A percentile compares a stretch with the other conserved stretches of the same genome.
Conservation (phyloP, 2,329 filamentous ascomycete genomes). For the Pyrenophora seminiperda region DNA sequence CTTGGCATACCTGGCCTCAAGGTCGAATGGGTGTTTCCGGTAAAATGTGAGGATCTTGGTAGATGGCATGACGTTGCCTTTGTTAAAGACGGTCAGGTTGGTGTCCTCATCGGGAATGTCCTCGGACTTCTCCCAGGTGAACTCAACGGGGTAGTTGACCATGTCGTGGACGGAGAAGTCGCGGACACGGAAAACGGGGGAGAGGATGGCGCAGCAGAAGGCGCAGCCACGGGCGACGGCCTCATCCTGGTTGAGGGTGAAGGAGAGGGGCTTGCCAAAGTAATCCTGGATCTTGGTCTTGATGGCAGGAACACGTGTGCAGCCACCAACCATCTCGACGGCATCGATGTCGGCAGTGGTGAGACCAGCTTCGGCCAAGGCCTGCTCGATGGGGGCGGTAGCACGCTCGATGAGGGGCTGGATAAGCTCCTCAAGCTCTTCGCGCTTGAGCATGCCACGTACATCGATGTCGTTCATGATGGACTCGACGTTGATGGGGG, state of each 20-base stretch:
- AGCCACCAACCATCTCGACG: slow-evolving; percentile 92
- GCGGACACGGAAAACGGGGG: slow-evolving; percentile 95
- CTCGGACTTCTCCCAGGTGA: slow-evolving; percentile 97
- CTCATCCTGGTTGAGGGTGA: slow-evolving; percentile 98
- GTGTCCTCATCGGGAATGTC: slow-evolving; percentile 99
- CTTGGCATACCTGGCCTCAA: slow-evolving; percentile 92
- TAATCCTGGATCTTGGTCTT: slow-evolving; percentile 89
- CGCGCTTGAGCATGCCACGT: slow-evolving; percentile 83
- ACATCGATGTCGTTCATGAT: slow-evolving; percentile 98
- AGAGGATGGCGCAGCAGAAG: slow-evolving; percentile 96
- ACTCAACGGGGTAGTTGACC: slow-evolving; percentile 97
- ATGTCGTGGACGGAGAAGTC: slow-evolving; percentile 98
- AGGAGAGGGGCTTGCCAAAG: slow-evolving; percentile 89
- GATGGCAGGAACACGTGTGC: slow-evolving; percentile 88
- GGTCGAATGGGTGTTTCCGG: slow-evolving; percentile 94
- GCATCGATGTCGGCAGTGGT: slow-evolving; percentile 89
- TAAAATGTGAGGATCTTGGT: slow-evolving; percentile 99
- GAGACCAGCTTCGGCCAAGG: slow-evolving; percentile 90
- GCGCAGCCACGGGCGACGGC: slow-evolving; percentile 93
- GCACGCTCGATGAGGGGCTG: slow-evolving; percentile 79
- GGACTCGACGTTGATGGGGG: slow-evolving; percentile 94
- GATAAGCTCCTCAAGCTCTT: slow-evolving; percentile 91
- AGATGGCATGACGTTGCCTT: slow-evolving; percentile 93
- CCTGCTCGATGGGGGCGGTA: slow-evolving; percentile 80
- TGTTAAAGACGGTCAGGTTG: slow-evolving; percentile 95